phyloP scores from a whole-genome alignment of 2,329 filamentous ascomycete genomes.

The Corynespora cassiicola region DNA sequence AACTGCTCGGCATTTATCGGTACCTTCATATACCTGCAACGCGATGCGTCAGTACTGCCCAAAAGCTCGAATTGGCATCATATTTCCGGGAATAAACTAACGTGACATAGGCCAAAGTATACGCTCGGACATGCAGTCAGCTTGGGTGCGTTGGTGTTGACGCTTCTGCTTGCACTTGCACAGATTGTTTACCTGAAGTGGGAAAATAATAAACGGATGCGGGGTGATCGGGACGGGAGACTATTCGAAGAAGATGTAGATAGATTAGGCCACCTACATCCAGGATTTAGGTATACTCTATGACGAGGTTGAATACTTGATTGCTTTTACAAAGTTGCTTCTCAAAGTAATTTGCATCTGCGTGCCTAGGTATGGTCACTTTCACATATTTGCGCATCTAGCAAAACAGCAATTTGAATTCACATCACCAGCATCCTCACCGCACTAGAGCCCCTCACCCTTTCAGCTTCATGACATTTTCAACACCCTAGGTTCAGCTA shows the following conservation, averaged over 20 bases:
- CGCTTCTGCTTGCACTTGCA: constrained; percentile 22
- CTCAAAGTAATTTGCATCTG: too few species aligned
- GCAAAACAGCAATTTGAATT: too few species aligned
- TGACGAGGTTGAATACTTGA: too few species aligned
- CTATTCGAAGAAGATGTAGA: constrained; percentile 28
- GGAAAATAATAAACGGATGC: constrained; percentile 34
- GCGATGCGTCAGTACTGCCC: constrained; percentile 48
- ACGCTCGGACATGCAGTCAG: constrained; percentile 31
- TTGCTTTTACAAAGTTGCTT: too few species aligned
- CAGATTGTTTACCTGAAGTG: constrained; percentile 33
- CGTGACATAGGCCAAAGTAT: constrained; percentile 19
- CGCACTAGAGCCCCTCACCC: too few species aligned
- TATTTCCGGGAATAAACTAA: neutral
- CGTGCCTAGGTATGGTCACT: too few species aligned
- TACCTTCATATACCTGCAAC: constrained; percentile 57
- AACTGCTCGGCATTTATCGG: constrained; percentile 60
- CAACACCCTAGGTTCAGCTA: too few species aligned
- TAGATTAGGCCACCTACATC: constrained; percentile 36
- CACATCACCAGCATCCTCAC: too few species aligned
- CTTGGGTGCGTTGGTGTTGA: constrained; percentile 29
- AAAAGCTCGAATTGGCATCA: constrained; percentile 5
- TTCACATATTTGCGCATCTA: too few species aligned
- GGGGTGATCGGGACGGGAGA: constrained; percentile 27
- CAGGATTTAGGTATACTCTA: constrained; percentile 39
- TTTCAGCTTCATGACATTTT: too few species aligned